Percentiles rank a stretch among this genome's conserved stretches.
These are phyloP conservation scores for Solanum hybrid DNA, from an alignment of 305 asterid species.

Conservation along the genomic window DNA sequence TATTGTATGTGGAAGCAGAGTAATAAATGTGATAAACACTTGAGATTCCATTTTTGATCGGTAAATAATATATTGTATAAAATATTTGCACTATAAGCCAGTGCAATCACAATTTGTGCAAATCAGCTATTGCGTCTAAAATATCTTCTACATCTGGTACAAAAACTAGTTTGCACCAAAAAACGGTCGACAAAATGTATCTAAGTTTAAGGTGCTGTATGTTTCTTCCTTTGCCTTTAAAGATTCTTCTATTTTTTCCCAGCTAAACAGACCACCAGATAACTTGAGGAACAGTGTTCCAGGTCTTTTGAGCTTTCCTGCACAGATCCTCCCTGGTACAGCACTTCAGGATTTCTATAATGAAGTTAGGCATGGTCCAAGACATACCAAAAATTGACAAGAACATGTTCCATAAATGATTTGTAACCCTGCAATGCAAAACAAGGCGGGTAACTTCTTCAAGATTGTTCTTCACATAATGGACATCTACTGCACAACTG, in stretches of 20 bases:
- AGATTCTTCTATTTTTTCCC: not conserved
- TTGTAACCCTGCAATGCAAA: not conserved
- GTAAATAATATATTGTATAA: not conserved
- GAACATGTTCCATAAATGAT: not conserved
- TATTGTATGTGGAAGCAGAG: not conserved
- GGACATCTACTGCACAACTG: not conserved
- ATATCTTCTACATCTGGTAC: not conserved
- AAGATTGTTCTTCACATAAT: not conserved
- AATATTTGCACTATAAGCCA: not conserved
- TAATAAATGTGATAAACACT: not conserved
- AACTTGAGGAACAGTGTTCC: not conserved
- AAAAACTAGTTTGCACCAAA: not conserved
- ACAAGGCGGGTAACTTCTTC: not conserved
- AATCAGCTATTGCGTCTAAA: not conserved
- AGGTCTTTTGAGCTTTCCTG: not conserved
- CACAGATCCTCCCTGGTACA: not conserved
- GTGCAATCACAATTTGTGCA: not conserved
- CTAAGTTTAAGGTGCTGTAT: not conserved
- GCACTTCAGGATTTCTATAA: not conserved
- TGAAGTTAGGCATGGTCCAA: not conserved
- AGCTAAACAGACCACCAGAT: not conserved
- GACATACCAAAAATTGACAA: not conserved
- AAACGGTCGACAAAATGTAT: not conserved
- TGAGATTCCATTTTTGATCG: constrained; percentile 36
- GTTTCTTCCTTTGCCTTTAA: not conserved